Evolutionary conservation across 345 rosid genomes (phyloP).

Genomic region (Camelina neglecta): DNA sequence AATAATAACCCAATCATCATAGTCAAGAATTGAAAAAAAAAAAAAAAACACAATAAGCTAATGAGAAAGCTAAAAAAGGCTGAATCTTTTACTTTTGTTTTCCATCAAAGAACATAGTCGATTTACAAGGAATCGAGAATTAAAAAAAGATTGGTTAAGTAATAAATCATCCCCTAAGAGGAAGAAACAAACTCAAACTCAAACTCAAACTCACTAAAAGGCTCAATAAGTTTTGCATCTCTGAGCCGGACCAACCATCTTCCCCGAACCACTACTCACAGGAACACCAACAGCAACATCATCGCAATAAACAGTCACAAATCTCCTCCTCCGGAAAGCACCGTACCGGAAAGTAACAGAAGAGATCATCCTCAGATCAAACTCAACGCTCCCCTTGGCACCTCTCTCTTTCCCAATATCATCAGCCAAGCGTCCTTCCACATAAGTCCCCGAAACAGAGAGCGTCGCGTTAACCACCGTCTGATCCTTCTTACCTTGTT

Average conservation of each 20-base stretch:
- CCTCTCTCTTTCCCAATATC: conserved; percentile 51
- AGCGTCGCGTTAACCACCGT: conserved; percentile 46
- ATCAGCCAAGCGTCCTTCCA: conserved; percentile 36
- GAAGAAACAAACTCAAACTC: not conserved
- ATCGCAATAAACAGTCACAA: conserved; percentile 53
- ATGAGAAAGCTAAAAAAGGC: not conserved
- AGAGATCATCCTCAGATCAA: conserved; percentile 52
- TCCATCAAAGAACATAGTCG: not conserved
- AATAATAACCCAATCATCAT: not conserved
- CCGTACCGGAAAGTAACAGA: conserved; percentile 56
- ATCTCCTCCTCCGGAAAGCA: conserved; percentile 54
- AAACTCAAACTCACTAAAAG: not conserved
- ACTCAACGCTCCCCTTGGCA: conserved; percentile 47
- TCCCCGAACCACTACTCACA: conserved; percentile 55
- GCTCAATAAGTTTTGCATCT: conserved; percentile 48
- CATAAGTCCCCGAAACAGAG: conserved; percentile 54
- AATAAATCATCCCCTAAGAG: not conserved
- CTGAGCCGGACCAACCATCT: conserved; percentile 53
- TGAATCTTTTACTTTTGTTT: not conserved
- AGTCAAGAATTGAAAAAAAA: not conserved
- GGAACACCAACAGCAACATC: conserved; percentile 50
- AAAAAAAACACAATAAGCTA: not conserved
- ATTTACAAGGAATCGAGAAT: not conserved
- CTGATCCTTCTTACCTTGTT: conserved; percentile 54
- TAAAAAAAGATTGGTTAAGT: not conserved